A percentile compares a stretch with the other conserved stretches of the same genome.
These are phyloP conservation scores for Suillus occidentalis DNA, from an alignment of 768 basidiomycete species.

Conservation along the genomic window DNA sequence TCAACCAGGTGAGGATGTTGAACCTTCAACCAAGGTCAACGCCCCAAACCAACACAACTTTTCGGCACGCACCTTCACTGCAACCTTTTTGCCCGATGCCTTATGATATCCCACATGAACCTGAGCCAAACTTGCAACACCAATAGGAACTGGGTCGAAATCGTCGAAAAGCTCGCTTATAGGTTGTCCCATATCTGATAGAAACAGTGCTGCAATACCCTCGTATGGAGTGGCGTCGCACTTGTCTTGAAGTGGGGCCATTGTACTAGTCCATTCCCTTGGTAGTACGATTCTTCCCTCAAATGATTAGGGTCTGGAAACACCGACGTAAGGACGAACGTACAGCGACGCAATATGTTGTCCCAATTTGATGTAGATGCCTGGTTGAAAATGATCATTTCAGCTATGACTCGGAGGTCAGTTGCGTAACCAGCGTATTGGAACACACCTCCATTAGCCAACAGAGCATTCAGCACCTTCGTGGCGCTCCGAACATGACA, in stretches of 20 bases:
- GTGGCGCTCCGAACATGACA: slow-evolving; percentile 85
- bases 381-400: slow-evolving; percentile 33
- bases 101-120: slow-evolving; percentile 84
- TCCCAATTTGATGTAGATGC: slow-evolving; percentile 86
- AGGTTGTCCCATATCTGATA: slow-evolving; percentile 72
- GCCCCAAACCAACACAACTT: not conserved
- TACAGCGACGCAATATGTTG: slow-evolving; percentile 80
- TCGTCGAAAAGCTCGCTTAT: slow-evolving; percentile 79
- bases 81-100: slow-evolving; percentile 71
- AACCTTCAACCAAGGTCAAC: slow-evolving; percentile 40
- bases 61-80: slow-evolving; percentile 67
- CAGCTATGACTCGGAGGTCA: not conserved
- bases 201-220: slow-evolving; percentile 73
- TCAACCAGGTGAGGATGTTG: slow-evolving; percentile 95
- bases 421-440: not conserved
- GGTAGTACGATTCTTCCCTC: slow-evolving; percentile 52
- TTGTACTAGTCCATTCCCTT: slow-evolving; percentile 58
- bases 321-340: slow-evolving; percentile 28
- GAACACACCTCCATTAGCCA: slow-evolving; percentile 79
- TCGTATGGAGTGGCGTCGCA: slow-evolving; percentile 88
- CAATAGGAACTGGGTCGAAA: slow-evolving; percentile 86
- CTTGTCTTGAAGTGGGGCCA: slow-evolving; percentile 80
- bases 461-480: slow-evolving; percentile 77
- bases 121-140: slow-evolving; percentile 94
- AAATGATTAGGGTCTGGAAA: slow-evolving; percentile 12